phyloP scores from a whole-genome alignment of 1,284 basidiomycete genomes.

The Porodaedalea pini region DNA sequence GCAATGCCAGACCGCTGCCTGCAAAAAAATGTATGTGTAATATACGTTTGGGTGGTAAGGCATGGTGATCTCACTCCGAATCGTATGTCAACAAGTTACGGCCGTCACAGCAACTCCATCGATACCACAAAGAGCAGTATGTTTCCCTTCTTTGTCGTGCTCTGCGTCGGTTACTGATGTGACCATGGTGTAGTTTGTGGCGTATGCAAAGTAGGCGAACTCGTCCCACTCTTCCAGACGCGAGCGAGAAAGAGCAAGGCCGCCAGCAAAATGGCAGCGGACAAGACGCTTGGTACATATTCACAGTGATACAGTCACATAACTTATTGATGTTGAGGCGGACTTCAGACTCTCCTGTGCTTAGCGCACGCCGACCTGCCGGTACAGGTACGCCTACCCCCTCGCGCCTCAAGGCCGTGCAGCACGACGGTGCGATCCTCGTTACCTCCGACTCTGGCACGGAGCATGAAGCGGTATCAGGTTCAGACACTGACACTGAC shows the following conservation, averaged over 20 bases:
- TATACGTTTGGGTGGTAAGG: not conserved
- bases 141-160: slow-evolving; percentile 26
- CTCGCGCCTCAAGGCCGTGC: not conserved
- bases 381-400: not conserved
- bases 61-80: not conserved
- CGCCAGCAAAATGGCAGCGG: slow-evolving; percentile 43
- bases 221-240: slow-evolving; percentile 52
- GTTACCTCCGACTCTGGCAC: not conserved
- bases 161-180: slow-evolving; percentile 33
- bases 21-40: slow-evolving; percentile 56
- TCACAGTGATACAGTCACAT: not conserved
- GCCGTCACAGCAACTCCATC: slow-evolving; percentile 76
- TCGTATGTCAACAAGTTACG: slow-evolving; percentile 50
- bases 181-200: slow-evolving; percentile 39
- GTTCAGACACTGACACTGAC: not conserved
- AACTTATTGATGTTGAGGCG: not conserved
- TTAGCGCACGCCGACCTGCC: not conserved
- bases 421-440: not conserved
- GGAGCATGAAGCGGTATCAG: not conserved
- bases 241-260: slow-evolving; percentile 40
- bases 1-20: slow-evolving; percentile 55
- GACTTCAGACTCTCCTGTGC: not conserved
- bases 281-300: slow-evolving; percentile 44
- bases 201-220: slow-evolving; percentile 48
- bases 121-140: slow-evolving; percentile 59